Evolutionary conservation across 495 filamentous ascomycete species (phyloP), one percentile per base, ranked within the genome.

Genomic region (Hypoxylon crocopeplum): DNA sequence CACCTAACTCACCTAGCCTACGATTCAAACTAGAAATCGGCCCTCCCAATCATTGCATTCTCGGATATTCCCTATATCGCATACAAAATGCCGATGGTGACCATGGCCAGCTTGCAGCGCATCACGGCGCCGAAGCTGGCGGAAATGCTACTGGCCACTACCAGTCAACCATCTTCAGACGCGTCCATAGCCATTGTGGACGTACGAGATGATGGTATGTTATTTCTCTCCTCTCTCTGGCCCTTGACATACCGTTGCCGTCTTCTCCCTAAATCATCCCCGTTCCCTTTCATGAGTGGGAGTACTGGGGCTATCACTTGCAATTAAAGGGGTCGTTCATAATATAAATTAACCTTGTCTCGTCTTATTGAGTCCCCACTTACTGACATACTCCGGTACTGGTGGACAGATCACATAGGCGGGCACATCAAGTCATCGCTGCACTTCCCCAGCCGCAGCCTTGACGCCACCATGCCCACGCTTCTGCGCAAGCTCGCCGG

Each of bases 391-490:
- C 30, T 20, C 12, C 51, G 2, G 2, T 22, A 1, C 30, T 11
- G 41, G 1, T n/a, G 19, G n/a, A 12, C 16, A 90, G 94, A 98
- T 69, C 88, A 95, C 76, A 80, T 97, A 48, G 94, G 94, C 65
- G 94, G 94, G 54, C 94, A 98, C 78, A 98, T 98, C 76, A 79
- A 79, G 34, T 73, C 73, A 29, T 89, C 88, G 15, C 81, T 79
- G 27, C 90, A 96, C 78, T 81, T 90, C 30, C 93, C 95, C 5
- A 90, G 83, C 49, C 75, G 71, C 29, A 80, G 82, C 2, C 83
- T 96, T 25, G 90, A 95, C 67, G 79, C 84, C 70, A 84, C 79
- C 53, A 81, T 93, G 56, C 91, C 94, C 0, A 90, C 91, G 57
- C 84, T 98, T 21, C 82, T 96, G 2, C 87, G 89, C 45, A 86